Conservation (phyloP, 805 yeast genomes). For the Brettanomyces nanus region DNA sequence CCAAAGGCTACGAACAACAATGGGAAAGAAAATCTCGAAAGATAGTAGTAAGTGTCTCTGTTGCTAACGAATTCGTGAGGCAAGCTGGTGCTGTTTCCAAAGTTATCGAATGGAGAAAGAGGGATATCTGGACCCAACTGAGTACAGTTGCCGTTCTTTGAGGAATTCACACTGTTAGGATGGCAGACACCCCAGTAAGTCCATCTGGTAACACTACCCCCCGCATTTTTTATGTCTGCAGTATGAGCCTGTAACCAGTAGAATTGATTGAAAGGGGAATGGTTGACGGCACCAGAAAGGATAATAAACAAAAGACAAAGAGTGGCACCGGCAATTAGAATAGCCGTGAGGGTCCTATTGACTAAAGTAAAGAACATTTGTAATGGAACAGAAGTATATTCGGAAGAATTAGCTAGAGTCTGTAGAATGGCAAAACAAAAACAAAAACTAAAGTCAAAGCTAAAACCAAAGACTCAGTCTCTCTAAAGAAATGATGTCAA, state of each 20-base stretch:
- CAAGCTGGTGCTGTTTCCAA: conserved; percentile 41
- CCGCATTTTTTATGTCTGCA: conserved; percentile 40
- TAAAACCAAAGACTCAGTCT: no score
- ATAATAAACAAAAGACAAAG: conserved; percentile 48
- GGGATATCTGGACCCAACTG: conserved; percentile 60
- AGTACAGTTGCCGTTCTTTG: conserved; percentile 27
- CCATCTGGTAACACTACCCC: conserved; percentile 52
- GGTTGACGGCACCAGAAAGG: conserved; percentile 53
- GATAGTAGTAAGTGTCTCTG: conserved; percentile 53
- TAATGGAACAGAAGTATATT: no score
- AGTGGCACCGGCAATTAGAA: conserved; percentile 38
- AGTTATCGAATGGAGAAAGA: conserved; percentile 68
- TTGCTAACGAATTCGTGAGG: conserved; percentile 46
- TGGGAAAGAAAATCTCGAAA: conserved; percentile 60
- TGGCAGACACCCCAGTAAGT: conserved; percentile 76
- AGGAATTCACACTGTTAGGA: conserved; percentile 20
- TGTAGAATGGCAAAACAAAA: no score
- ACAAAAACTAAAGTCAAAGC: no score
- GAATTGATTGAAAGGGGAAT: conserved; percentile 54
- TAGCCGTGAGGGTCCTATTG: conserved; percentile 22
- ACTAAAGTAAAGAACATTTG: conserved; percentile 11
- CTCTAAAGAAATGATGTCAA: no score
- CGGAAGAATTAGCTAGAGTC: no score
- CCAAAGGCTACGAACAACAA: conserved; percentile 52
- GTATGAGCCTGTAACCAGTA: conserved; percentile 72